These are phyloP conservation scores for Periconia sp. DNA, from an alignment of 2,329 filamentous ascomycete genomes.

Conservation along the genomic window DNA sequence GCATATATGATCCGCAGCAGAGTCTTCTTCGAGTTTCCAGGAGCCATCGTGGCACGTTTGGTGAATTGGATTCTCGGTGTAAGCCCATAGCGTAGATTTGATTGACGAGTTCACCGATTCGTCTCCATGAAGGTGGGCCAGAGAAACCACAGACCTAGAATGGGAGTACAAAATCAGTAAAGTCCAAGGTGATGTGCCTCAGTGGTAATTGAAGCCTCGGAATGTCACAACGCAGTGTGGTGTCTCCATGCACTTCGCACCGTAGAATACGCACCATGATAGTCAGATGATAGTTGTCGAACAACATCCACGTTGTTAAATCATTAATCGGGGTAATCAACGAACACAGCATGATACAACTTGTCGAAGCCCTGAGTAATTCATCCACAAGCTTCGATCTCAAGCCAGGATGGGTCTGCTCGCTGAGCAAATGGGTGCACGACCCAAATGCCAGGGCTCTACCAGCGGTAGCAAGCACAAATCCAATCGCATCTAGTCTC, in stretches of 20 bases:
- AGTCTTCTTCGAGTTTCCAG: slow-evolving; percentile 30
- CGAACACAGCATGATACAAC: slow-evolving; percentile 41
- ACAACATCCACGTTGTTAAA: slow-evolving; percentile 36
- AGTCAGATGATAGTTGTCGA: slow-evolving; percentile 41
- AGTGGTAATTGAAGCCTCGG: too few species aligned
- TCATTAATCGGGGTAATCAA: slow-evolving; percentile 45
- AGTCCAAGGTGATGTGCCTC: too few species aligned
- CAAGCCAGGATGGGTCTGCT: slow-evolving; percentile 15
- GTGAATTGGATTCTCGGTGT: slow-evolving; percentile 30
- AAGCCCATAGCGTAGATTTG: slow-evolving; percentile 36
- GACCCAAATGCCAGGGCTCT: slow-evolving; percentile 31
- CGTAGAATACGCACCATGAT: slow-evolving; percentile 17
- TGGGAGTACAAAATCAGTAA: too few species aligned
- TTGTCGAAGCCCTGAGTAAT: slow-evolving; percentile 39
- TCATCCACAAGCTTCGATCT: slow-evolving; percentile 31
- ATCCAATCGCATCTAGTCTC: slow-evolving; percentile 44
- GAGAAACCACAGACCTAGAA: slow-evolving; percentile 30
- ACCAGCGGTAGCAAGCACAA: slow-evolving; percentile 43
- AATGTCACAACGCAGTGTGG: too few species aligned
- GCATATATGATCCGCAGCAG: slow-evolving; percentile 31
- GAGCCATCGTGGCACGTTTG: slow-evolving; percentile 29
- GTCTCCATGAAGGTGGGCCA: slow-evolving; percentile 35
- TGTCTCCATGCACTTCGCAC: background rate
- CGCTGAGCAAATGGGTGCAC: slow-evolving; percentile 20
- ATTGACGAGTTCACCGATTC: slow-evolving; percentile 33